phyloP scores from a whole-genome alignment of 768 basidiomycete genomes.

The Tricholomella constricta region DNA sequence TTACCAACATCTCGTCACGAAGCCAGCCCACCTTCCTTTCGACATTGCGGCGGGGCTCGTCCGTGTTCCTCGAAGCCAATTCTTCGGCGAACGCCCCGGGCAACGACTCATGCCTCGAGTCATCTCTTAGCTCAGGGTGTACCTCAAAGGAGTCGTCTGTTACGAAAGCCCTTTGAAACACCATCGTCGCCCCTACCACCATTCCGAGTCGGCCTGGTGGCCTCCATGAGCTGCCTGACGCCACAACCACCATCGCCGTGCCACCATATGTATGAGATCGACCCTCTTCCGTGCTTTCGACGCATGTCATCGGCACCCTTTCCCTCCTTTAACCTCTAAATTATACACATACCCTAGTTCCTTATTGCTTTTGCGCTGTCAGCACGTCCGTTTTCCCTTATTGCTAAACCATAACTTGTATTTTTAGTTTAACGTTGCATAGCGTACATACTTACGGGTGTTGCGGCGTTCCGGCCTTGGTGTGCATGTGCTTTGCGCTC shows the following conservation, averaged over 20 bases:
- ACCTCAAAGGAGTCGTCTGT: not conserved
- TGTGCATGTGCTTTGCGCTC: not conserved
- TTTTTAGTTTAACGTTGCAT: not conserved
- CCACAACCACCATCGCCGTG: not conserved
- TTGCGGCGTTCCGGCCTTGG: not conserved
- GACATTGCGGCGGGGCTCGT: slow-evolving; percentile 7
- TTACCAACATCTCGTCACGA: not conserved
- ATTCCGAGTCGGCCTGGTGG: too few relatives aligned
- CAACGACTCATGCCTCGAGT: not conserved
- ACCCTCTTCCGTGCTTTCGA: too few relatives aligned
- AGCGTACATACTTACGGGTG: not conserved
- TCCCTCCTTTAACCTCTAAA: not conserved
- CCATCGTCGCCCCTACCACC: not conserved
- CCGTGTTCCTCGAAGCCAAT: slow-evolving; percentile 10
- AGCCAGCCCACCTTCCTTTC: not conserved
- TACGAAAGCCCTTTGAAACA: not conserved
- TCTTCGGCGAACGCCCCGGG: not conserved
- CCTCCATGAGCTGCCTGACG: too few relatives aligned
- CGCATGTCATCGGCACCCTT: not conserved
- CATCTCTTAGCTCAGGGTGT: not conserved
- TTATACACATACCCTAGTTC: not conserved
- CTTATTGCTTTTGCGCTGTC: not conserved
- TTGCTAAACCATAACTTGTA: not conserved
- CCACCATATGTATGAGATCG: not conserved
- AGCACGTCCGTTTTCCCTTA: not conserved